Evolutionary conservation across 2,329 filamentous ascomycete genomes (phyloP), one percentile per base, ranked within the genome.

Genomic region (Ophidiomyces ophidiicola): DNA sequence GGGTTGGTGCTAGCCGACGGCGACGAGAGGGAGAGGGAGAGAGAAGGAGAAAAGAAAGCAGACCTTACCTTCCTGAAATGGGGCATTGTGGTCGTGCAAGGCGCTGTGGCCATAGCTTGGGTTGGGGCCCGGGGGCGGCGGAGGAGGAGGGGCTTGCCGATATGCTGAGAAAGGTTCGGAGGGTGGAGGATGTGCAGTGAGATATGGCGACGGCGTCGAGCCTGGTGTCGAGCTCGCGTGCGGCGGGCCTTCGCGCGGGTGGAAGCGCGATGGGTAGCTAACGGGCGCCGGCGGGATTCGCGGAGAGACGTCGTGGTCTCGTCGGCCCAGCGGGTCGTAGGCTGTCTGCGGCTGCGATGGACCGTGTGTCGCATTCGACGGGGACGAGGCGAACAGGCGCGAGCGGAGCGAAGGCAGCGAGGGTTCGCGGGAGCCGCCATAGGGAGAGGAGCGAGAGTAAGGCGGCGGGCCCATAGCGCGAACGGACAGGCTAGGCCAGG

Each of bases 391-490:
- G 43, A 48, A 50, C 14, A 47, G 44, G 37, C 46, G 53, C 25
- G 51, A 45, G 11, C 50, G 51, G 40, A 56, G 29, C 12, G 43
- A 48, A 15, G 48, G 12, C 12, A 40, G 45, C 37, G 51, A 53
- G 44, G 53, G 44, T 39, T 57, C 53, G 40, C 52, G 54, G n/a
- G 55, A 47, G 28, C 44, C 44, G 26, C 53, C 51, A 31, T 58
- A 50, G 23, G 54, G 50, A 12, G 54, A 55, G 10, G 55, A 53
- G 35, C 57, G 57, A 11, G 53, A 48, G 36, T 56, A 56, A 44
- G 51, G 52, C 14, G 30, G 36, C 8, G 35, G 34, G n/a, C 33
- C 32, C 32, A 35, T 42, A 15, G 39, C 7, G 24, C 32, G 18
- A n/a, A 7, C 10, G 25, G 14, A 17, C 25, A 19, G 32, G 24